Base-by-base conservation (phyloP, 306 rosid genomes). In the Cyclanthera cordifolia region DNA sequence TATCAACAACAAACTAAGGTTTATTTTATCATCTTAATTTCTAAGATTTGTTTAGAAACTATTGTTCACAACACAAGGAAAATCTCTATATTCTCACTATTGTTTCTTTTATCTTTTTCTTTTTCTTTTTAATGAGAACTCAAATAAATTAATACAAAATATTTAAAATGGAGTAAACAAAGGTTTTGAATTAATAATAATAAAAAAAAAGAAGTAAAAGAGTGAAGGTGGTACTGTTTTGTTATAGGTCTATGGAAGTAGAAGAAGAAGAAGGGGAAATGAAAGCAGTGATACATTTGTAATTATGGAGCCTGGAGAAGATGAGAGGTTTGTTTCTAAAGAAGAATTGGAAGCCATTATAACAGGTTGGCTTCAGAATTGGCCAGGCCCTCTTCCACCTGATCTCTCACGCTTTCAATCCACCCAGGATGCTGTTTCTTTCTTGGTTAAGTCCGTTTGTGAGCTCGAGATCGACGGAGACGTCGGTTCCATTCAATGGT, bases 391-490 rank as follows among this genome's bases (percentile, higher is more conserved):
- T 45, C 97, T 91, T 66, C 97, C 97, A 43, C 86, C 88, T 16
- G 97, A 92, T 72, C 90, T 92, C 1, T 86, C 90, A 2, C 80
- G 92, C 76, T 87, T 75, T 13, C 89, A 87, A 4, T 75, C 73
- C 80, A 75, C 82, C n/a, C 92, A 91, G 10, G 96, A 87, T 2
- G 97, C 90, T 23, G 95, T 88, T 79, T 81, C 91, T 19, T 89
- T 83, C 82, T 70, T 91, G 5, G 77, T 89, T 0, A 78, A 76
- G 53, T 84, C 86, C 8, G 96, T 85, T 43, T 89, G 95, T 79
- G 98, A 93, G 77, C 93, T 93, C 39, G 88, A 93, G 70, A 85
- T 93, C 32, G 83, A 89, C 58, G 98, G 91, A n/a, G 79, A 85
- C 52, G 90, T 84, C 63, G 96, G 96, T 11, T 81, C 95, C 0